Base-by-base conservation (phyloP, 1,284 basidiomycete genomes). In the Heterobasidion irregulare region DNA sequence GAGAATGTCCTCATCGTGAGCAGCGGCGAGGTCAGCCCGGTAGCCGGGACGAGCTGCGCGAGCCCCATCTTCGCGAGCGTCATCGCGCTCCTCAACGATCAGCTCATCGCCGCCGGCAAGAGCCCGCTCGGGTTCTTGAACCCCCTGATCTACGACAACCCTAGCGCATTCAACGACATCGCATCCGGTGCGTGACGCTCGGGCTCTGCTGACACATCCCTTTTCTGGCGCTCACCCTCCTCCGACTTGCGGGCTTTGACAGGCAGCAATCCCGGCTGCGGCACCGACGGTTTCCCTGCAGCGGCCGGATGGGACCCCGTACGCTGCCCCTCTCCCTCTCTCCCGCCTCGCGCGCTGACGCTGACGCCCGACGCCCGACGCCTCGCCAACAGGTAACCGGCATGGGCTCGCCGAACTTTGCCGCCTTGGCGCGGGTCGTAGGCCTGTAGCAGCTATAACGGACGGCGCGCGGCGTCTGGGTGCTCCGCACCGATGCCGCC, bases 51-150 rank as follows among this genome's bases (percentile, higher is more conserved):
- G 15, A 81, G 79, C 58, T 78, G 78, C 55, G 79, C 77, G 62
- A 76, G 75, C 48, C 81, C 81, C 78, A 82, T 82, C 13, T 77
- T 82, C 54, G 79, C 81, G 4, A 79, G 69, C 32, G 68, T 84
- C 18, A 72, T 84, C 58, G 62, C 82, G 4, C 72, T 84, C 43
- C 68, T 85, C 41, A 84, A 83, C 60, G 82, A 84, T 66, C 75
- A 74, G 68, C 77, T 77, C 35, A 65, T 84, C 41, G 68, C 79
- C 0, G 64, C 70, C 16, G 76, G 76, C 53, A 75, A 78, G 62
- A 43, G 74, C 8, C 66, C 78, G 1, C 71, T 85, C 32, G 82
- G 82, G 2, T 83, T 52, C 36, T 34, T 52, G 12, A 52, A 52
- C 51, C 82, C 80, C 41, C 66, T 83, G 53, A 83, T 83, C 63